Base-by-base conservation (phyloP, 192 early-diverging fungal species). In the Radiomyces spectabilis region DNA sequence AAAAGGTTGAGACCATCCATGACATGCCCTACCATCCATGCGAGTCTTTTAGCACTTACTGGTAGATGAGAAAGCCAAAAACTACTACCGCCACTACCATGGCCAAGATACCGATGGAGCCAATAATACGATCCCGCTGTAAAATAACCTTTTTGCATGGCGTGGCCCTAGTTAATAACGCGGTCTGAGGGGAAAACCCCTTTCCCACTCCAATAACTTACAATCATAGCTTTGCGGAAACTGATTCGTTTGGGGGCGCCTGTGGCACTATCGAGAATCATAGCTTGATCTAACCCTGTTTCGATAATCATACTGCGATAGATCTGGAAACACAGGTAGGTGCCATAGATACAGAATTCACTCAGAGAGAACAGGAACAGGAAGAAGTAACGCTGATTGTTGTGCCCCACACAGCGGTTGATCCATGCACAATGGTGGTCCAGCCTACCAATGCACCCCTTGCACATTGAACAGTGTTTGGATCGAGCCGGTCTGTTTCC, bases 381-480 rank as follows among this genome's bases (percentile, higher is more conserved):
- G 8, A 79, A 63, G 18, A 80, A 80, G 35, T 75, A 78, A 0
- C 76, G 75, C 38, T 72, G 66, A 24, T 80, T 80, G 29, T 68
- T 75, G 30, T 71, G 59, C 18, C 78, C 77, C 9, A 78, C 73
- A 44, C 78, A 80, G 30, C 60, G 55, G 34, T 79, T 79, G 35
- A 79, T 59, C 77, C 77, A 79, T 0, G 67, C 64, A 70, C 78
- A 80, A 25, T 79, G 77, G 13, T 79, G 77, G 39, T 79, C 77
- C 4, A 49, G 57, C 41, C 64, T 40, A 1, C 66, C 66, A 10
- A 79, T 57, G 56, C 77, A 79, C 29, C 64, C 65, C 16, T 79
- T 71, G 46, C 77, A 79, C 50, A 76, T 40, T 9, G 77, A 77
- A 41, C 77, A 79, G 48, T 79, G 77, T 31, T 79, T 79, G 7